Evolutionary conservation across 805 yeast species (phyloP).

Genomic region (Lachancea cidri): DNA sequence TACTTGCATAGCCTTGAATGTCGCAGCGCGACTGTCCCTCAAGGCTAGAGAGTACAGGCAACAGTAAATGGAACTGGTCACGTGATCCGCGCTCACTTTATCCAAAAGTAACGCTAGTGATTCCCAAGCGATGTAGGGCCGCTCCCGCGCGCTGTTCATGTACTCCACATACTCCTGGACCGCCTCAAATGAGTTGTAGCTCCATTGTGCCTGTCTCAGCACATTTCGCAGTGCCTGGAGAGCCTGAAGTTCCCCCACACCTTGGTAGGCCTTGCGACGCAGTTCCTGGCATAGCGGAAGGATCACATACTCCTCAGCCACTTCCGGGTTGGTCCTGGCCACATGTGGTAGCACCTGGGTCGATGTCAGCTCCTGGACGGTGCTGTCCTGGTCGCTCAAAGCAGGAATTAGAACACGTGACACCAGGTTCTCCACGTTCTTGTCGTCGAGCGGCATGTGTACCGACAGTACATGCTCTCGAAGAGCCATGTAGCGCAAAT

Average conservation of each 20-base stretch:
- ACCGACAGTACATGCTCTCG: constrained; percentile 74
- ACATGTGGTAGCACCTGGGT: constrained; percentile 45
- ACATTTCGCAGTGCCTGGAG: constrained; percentile 18
- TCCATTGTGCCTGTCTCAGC: constrained; percentile 4
- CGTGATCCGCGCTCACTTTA: constrained; percentile 1
- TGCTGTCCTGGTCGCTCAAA: constrained; percentile 46
- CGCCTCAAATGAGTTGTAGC: not conserved
- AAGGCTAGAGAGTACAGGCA: constrained; percentile 5
- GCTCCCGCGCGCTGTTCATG: not conserved
- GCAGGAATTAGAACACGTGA: constrained; percentile 12
- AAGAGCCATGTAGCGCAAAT: constrained; percentile 53
- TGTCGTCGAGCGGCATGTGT: constrained; percentile 61
- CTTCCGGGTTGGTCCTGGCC: constrained; percentile 8
- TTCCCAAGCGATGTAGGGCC: constrained; percentile 11
- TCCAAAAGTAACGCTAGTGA: constrained; percentile 9
- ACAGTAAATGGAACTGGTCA: constrained; percentile 1
- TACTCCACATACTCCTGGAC: constrained; percentile 1
- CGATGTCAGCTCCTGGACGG: constrained; percentile 37
- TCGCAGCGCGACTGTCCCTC: constrained; percentile 4
- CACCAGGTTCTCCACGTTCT: constrained; percentile 34
- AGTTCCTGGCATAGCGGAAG: constrained; percentile 10
- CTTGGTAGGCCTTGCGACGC: not conserved
- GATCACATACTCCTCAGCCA: constrained; percentile 8
- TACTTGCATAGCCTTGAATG: constrained; percentile 2
- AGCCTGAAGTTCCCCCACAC: constrained; percentile 6